Evolutionary conservation across 305 asterid genomes (phyloP).

Genomic region (Fraxinus nigra): DNA sequence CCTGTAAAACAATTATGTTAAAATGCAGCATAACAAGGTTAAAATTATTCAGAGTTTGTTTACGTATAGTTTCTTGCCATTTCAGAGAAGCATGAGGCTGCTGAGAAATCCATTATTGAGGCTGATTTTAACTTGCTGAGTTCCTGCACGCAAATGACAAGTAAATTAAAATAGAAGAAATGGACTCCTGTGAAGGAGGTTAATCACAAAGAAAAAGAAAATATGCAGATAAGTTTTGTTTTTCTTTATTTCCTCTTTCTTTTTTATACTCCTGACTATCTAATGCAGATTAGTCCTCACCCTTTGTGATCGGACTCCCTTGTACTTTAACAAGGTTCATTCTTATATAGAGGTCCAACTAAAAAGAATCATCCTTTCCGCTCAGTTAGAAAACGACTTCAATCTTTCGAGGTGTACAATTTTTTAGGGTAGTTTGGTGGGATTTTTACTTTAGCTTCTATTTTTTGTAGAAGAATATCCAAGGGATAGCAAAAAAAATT

Average conservation of each 20-base stretch:
- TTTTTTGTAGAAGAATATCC: too few species aligned
- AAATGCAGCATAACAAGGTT: neutral
- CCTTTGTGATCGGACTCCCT: neutral
- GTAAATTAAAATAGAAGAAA: neutral
- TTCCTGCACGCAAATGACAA: neutral
- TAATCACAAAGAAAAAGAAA: neutral
- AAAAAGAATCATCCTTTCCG: neutral
- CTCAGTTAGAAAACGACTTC: neutral
- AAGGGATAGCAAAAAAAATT: too few species aligned
- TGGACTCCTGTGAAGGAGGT: neutral
- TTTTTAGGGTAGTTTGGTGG: neutral
- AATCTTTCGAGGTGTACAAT: neutral
- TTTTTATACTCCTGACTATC: neutral
- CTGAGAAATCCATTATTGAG: slow-evolving; percentile 13
- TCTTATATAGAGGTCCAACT: neutral
- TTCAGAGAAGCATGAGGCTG: slow-evolving; percentile 23
- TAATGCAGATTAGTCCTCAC: neutral
- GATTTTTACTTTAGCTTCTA: neutral
- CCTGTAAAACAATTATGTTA: slow-evolving; percentile 12
- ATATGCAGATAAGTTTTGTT: neutral
- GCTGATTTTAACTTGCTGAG: neutral
- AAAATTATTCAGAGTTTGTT: neutral
- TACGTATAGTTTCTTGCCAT: slow-evolving; percentile 6
- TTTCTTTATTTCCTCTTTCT: neutral
- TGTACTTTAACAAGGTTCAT: neutral